A percentile compares a stretch with the other conserved stretches of the same genome.
phyloP scores from a whole-genome alignment of 192 early-diverging fungal genomes.

The Entophlyctis luteolus region DNA sequence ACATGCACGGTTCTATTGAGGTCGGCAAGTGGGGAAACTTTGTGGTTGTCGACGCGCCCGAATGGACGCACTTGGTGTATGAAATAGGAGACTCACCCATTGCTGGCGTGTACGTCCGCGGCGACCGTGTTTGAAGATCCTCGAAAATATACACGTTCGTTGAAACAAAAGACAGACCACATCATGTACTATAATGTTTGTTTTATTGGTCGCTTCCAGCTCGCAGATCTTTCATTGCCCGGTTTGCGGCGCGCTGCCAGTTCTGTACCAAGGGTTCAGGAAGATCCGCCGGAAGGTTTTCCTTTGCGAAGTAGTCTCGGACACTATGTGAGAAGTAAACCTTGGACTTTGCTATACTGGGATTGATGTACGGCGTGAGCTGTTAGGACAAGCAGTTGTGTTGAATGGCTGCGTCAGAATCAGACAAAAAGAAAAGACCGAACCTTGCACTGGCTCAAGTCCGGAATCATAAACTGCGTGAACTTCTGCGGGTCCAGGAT shows the following conservation, averaged over 20 bases:
- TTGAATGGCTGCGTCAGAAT: background rate
- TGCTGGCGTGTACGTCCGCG: conserved; percentile 21
- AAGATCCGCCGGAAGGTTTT: conserved; percentile 27
- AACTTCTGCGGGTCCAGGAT: conserved; percentile 38
- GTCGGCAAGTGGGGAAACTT: conserved; percentile 26
- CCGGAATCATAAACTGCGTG: conserved; percentile 34
- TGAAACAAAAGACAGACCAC: background rate
- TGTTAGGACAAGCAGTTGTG: background rate
- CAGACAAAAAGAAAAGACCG: background rate
- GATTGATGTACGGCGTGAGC: conserved; percentile 35
- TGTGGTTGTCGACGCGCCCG: conserved; percentile 20
- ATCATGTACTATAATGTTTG: too few species aligned
- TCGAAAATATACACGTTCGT: background rate
- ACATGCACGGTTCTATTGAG: conserved; percentile 17
- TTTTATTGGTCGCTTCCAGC: too few species aligned
- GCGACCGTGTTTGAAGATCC: conserved; percentile 1
- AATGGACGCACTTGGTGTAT: conserved; percentile 25
- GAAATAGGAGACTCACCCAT: conserved; percentile 26
- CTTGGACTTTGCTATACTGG: conserved; percentile 9
- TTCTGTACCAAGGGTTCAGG: background rate
- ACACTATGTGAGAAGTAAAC: conserved; percentile 18
- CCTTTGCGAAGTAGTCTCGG: conserved; percentile 33
- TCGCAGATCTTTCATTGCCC: too few species aligned
- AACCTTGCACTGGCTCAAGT: conserved; percentile 29
- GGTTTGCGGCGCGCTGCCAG: conserved; percentile 15